Percentiles rank a stretch among this genome's conserved stretches.
Evolutionary conservation across 768 basidiomycete genomes (phyloP).

Genomic region (Hebeloma cylindrosporum): DNA sequence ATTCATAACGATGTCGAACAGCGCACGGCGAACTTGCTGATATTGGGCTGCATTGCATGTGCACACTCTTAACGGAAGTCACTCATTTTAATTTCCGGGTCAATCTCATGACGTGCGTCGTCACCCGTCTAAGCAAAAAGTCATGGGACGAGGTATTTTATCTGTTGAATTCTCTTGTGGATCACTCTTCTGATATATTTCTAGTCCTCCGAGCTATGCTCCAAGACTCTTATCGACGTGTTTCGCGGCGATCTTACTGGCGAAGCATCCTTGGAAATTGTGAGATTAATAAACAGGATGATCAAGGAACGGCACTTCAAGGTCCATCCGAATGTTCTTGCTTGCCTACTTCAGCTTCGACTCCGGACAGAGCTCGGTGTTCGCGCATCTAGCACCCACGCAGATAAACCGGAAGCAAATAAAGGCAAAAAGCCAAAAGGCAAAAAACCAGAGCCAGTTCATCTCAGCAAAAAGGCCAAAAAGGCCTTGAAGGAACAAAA

Average conservation of each 20-base stretch:
- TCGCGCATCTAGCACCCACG: slow-evolving; percentile 70
- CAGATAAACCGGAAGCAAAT: slow-evolving; percentile 50
- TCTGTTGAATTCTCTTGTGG: slow-evolving; percentile 12
- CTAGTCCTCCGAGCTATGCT: slow-evolving; percentile 84
- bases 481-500: slow-evolving; percentile 86
- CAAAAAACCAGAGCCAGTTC: slow-evolving; percentile 60
- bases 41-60: slow-evolving; percentile 80
- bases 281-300: slow-evolving; percentile 92
- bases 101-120: slow-evolving; percentile 87
- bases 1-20: slow-evolving; percentile 28
- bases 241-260: slow-evolving; percentile 85
- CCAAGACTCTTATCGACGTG: slow-evolving; percentile 76
- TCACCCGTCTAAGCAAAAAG: slow-evolving; percentile 78
- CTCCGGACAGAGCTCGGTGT: slow-evolving; percentile 84
- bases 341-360: slow-evolving; percentile 81
- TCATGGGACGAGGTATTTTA: slow-evolving; percentile 81
- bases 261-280: slow-evolving; percentile 78
- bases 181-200: slow-evolving; percentile 14
- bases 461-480: slow-evolving; percentile 90
- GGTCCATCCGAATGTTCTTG: slow-evolving; percentile 85
- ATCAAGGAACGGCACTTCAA: slow-evolving; percentile 91
- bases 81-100: slow-evolving; percentile 97
- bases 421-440: slow-evolving; percentile 50
- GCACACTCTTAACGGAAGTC: slow-evolving; percentile 75
- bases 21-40: slow-evolving; percentile 66